These are phyloP conservation scores for Sphagnum fallax DNA, from an alignment of 228 moss, liverwort and hornwort species.

Conservation along the genomic window DNA sequence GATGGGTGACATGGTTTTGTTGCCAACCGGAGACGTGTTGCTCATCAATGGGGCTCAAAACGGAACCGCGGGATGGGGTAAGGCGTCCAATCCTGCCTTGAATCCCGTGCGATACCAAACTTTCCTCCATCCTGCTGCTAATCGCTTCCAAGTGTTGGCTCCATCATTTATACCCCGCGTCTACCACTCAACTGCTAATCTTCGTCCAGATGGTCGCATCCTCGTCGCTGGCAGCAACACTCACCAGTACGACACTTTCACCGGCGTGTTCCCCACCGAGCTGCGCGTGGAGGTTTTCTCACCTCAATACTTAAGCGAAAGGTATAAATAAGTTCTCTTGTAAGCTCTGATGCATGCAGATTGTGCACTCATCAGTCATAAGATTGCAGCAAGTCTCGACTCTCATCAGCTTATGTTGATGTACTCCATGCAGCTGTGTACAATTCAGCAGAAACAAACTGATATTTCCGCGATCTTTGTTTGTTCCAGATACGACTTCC, in stretches of 20 bases:
- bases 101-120: constrained; percentile 19
- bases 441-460: too few relatives aligned
- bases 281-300: constrained; percentile 39
- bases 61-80: constrained; percentile 31
- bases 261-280: constrained; percentile 28
- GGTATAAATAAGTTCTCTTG: background rate
- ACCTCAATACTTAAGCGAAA: constrained; percentile 15
- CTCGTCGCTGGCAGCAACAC: constrained; percentile 30
- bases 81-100: constrained; percentile 15
- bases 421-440: too few relatives aligned
- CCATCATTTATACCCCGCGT: constrained; percentile 11
- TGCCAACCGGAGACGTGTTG: constrained; percentile 19
- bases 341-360: too few relatives aligned
- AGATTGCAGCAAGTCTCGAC: too few relatives aligned
- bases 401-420: too few relatives aligned
- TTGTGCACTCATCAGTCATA: too few relatives aligned
- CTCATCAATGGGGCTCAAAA: constrained; percentile 29
- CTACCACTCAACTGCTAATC: constrained; percentile 37
- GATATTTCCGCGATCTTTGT: too few relatives aligned
- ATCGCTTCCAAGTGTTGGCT: background rate
- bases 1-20: constrained; percentile 37
- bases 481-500: background rate
- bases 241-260: constrained; percentile 30
- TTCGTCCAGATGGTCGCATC: constrained; percentile 26
- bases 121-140: background rate